Base-by-base conservation (phyloP, 768 basidiomycete species). In the Hygrophorus russula region DNA sequence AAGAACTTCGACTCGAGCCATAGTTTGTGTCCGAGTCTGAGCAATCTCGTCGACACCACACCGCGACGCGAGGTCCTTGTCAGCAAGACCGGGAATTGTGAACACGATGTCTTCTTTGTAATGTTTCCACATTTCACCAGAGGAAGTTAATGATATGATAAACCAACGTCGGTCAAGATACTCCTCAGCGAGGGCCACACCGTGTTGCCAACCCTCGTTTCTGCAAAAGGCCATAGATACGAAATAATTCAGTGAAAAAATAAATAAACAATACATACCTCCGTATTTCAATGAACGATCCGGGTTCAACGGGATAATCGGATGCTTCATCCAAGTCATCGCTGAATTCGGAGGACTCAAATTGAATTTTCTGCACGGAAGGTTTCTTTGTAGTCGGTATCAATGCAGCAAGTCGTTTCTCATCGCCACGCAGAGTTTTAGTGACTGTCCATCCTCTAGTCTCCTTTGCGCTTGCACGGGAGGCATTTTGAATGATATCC, bases 1-100 rank as follows among this genome's bases (percentile, higher is more conserved):
- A 18, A 87, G 67, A 14, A 82, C 70, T 42, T 76, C 68, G 3
- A 86, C 68, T 2, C 90, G 71, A 2, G 88, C 86, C 19, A 64
- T 60, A 38, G 71, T 57, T 46, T 82, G 61, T 4, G 51, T 49
- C 12, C 53, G 52, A 20, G 56, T 63, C 6, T 39, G 34, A 0
- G 71, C 56, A 17, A 55, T 43, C 0, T 49, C 50, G 1, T 52
- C 45, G 0, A 34, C 33, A 1, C 80, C 78, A 52, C 79, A 81
- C 27, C 75, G 67, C 29, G 49, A 49, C 0, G 68, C 63, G 6
- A 78, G 62, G 46, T 73, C 66, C 33, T 47, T 40, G 11, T 72
- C 55, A 18, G 76, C 60, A 52, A 82, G 67, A n/a, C 61, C 58
- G 0, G 82, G 81, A n/a, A 84, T 61, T 18, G 66, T 52, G 55